Evolutionary conservation across 1,139 yeast genomes (phyloP).

Genomic region (Hyphopichia burtonii): DNA sequence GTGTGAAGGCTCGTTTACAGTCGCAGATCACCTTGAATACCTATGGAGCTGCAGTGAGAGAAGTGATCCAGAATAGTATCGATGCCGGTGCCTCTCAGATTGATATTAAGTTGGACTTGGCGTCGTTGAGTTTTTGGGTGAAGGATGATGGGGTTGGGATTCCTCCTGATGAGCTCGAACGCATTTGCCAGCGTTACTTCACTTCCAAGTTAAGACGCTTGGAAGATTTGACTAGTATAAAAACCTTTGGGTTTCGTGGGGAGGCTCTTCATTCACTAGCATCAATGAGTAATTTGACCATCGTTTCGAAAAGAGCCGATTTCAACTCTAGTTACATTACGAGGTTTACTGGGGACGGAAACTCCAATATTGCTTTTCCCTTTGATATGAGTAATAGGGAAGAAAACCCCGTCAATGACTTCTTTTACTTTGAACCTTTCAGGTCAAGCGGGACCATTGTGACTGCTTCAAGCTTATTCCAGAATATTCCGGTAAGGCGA

Average conservation of each 20-base stretch:
- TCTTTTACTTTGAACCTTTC: constrained; percentile 1
- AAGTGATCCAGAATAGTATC: constrained; percentile 73
- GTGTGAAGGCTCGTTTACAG: constrained; percentile 3
- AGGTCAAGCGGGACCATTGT: constrained; percentile 51
- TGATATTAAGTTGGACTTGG: constrained; percentile 62
- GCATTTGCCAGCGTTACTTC: constrained; percentile 64
- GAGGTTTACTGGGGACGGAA: neutral
- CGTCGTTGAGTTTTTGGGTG: constrained; percentile 57
- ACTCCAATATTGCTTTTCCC: neutral
- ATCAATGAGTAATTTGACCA: constrained; percentile 28
- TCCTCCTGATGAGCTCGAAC: constrained; percentile 49
- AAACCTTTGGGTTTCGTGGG: constrained; percentile 79
- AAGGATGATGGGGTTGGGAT: constrained; percentile 83
- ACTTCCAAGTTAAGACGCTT: constrained; percentile 64
- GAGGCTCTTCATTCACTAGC: constrained; percentile 71
- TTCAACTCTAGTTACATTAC: neutral
- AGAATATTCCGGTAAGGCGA: constrained; percentile 58
- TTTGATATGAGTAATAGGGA: neutral
- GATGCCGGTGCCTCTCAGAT: constrained; percentile 72
- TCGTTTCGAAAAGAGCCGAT: constrained; percentile 30
- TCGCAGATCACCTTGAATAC: constrained; percentile 10
- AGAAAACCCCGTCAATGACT: neutral
- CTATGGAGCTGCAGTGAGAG: constrained; percentile 54
- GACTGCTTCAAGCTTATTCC: constrained; percentile 47
- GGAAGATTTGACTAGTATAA: constrained; percentile 48